phyloP scores from a whole-genome alignment of 495 filamentous ascomycete species.

The Pyrenula massariospora region DNA sequence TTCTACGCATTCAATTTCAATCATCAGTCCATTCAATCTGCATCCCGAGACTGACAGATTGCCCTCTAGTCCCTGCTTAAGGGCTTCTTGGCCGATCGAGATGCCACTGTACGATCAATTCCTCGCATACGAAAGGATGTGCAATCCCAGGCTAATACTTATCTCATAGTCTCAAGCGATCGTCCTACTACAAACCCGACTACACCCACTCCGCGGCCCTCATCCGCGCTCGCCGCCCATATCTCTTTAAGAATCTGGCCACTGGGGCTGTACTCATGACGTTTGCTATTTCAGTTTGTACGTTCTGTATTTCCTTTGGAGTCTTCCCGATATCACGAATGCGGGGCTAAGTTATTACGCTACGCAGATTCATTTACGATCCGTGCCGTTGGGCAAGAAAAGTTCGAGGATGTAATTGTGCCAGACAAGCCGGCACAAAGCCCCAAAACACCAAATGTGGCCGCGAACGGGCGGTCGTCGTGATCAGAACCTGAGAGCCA shows the following conservation, averaged over 20 bases:
- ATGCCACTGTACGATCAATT: too few species aligned
- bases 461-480: neutral
- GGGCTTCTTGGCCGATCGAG: too few species aligned
- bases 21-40: too few species aligned
- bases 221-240: constrained; percentile 81
- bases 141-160: too few species aligned
- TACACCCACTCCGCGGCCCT: constrained; percentile 72
- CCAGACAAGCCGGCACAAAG: constrained; percentile 39
- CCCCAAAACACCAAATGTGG: neutral
- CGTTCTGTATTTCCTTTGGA: constrained; percentile 28
- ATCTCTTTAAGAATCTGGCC: constrained; percentile 76
- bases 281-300: constrained; percentile 74
- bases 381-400: constrained; percentile 81
- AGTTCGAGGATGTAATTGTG: constrained; percentile 86
- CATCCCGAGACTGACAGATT: too few species aligned
- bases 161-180: constrained; percentile 58
- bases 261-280: constrained; percentile 58
- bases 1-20: too few species aligned
- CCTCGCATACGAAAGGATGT: too few species aligned
- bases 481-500: too few species aligned
- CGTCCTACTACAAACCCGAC: constrained; percentile 82
- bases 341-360: too few species aligned
- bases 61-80: too few species aligned
- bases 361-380: constrained; percentile 79
- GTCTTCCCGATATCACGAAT: constrained; percentile 1